Evolutionary conservation across 2,329 filamentous ascomycete genomes (phyloP).

Genomic region (Colletotrichum navitas): DNA sequence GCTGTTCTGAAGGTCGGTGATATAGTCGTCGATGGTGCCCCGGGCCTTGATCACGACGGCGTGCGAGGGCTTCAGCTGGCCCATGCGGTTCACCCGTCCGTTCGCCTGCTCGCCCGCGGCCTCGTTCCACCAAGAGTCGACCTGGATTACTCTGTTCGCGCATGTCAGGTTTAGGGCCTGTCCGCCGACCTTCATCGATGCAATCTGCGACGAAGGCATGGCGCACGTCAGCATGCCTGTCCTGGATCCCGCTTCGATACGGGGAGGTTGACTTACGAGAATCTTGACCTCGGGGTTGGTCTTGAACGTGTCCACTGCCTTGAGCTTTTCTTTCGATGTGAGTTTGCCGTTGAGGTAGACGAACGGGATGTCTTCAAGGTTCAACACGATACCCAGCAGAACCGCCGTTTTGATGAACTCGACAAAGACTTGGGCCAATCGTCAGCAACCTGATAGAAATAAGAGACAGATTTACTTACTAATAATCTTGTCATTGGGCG

Average conservation of each 20-base stretch:
- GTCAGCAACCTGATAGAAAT: background rate
- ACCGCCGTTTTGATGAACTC: slow-evolving; percentile 51
- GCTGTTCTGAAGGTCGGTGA: slow-evolving; percentile 66
- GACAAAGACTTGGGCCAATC: slow-evolving; percentile 49
- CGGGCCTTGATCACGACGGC: slow-evolving; percentile 69
- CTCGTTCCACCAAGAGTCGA: slow-evolving; percentile 74
- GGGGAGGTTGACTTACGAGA: slow-evolving; percentile 50
- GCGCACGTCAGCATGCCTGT: background rate
- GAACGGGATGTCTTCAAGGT: slow-evolving; percentile 49
- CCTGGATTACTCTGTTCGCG: slow-evolving; percentile 66
- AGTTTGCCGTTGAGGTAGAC: slow-evolving; percentile 54
- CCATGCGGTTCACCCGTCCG: slow-evolving; percentile 72
- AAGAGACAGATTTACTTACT: slow-evolving; percentile 45
- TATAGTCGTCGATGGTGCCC: slow-evolving; percentile 68
- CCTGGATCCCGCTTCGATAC: slow-evolving; percentile 11
- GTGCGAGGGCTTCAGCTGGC: slow-evolving; percentile 71
- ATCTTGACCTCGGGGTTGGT: slow-evolving; percentile 44
- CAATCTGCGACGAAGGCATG: slow-evolving; percentile 41
- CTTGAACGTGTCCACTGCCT: slow-evolving; percentile 46
- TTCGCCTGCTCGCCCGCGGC: slow-evolving; percentile 72
- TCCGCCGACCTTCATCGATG: slow-evolving; percentile 52
- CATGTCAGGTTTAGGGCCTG: slow-evolving; percentile 56
- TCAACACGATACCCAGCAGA: slow-evolving; percentile 54
- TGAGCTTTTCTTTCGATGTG: slow-evolving; percentile 18
- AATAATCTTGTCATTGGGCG: slow-evolving; percentile 56